phyloP scores from a whole-genome alignment of 1,284 basidiomycete genomes.

The Ganoderma resinaceum region DNA sequence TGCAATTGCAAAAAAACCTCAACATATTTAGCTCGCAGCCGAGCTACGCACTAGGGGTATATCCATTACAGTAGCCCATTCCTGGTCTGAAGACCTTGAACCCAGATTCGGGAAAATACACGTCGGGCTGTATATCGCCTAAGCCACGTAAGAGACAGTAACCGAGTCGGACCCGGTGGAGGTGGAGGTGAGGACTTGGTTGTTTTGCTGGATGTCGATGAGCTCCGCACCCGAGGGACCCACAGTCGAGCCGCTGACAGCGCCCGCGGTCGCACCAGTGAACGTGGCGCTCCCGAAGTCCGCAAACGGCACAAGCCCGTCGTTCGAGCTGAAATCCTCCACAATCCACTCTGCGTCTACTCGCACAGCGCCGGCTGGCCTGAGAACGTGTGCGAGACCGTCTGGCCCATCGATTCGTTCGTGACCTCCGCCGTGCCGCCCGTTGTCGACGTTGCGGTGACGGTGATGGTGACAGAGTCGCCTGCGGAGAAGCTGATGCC shows the following conservation, averaged over 20 bases:
- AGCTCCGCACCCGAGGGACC: slow-evolving; percentile 37
- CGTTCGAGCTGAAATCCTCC: slow-evolving; percentile 44
- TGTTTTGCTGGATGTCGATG: slow-evolving; percentile 43
- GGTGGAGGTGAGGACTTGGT: slow-evolving; percentile 36
- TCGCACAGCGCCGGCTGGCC: slow-evolving; percentile 42
- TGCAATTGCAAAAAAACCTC: no score
- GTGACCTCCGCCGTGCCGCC: slow-evolving; percentile 39
- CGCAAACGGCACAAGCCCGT: slow-evolving; percentile 43
- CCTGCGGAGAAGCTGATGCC: slow-evolving; percentile 41
- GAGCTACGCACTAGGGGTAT: no score
- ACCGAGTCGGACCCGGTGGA: slow-evolving; percentile 32
- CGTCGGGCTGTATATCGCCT: neutral
- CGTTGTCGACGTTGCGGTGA: slow-evolving; percentile 38
- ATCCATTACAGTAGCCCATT: no score
- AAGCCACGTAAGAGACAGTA: slow-evolving; percentile 35
- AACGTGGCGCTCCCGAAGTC: slow-evolving; percentile 45
- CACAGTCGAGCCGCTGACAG: slow-evolving; percentile 13
- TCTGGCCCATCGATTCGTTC: slow-evolving; percentile 40
- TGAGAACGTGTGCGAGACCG: slow-evolving; percentile 38
- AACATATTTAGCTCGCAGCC: no score
- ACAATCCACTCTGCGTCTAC: slow-evolving; percentile 37
- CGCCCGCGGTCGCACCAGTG: slow-evolving; percentile 22
- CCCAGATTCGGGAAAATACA: no score
- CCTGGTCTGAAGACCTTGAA: no score
- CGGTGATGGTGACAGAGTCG: slow-evolving; percentile 40